Conservation (phyloP, 768 basidiomycete genomes). For the Nevesoporus exiguus region DNA sequence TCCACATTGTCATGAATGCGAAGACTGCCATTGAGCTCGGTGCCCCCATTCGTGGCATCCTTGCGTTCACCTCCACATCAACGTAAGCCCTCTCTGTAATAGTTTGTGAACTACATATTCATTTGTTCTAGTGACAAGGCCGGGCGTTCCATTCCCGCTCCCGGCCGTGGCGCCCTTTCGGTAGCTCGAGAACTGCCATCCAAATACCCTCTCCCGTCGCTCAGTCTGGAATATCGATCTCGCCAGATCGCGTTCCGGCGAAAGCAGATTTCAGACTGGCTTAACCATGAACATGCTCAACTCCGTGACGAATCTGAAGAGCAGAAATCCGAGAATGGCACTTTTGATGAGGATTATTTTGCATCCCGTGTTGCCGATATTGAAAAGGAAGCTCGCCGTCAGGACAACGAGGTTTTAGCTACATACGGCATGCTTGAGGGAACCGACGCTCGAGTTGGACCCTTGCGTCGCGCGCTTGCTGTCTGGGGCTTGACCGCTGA, state of each 20-base stretch:
- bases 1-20: conserved; percentile 96
- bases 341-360: conserved; percentile 65
- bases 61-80: conserved; percentile 95
- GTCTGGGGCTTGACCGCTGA: conserved; percentile 95
- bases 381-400: conserved; percentile 84
- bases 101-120: background rate
- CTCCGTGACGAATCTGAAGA: conserved; percentile 75
- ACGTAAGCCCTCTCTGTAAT: conserved; percentile 54
- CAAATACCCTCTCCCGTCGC: conserved; percentile 73
- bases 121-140: conserved; percentile 79
- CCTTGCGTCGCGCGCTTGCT: conserved; percentile 91
- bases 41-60: conserved; percentile 86
- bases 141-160: conserved; percentile 95
- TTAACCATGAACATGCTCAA: conserved; percentile 81
- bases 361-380: conserved; percentile 75
- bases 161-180: conserved; percentile 87
- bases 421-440: conserved; percentile 97
- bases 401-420: conserved; percentile 90
- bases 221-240: conserved; percentile 84
- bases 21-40: conserved; percentile 95
- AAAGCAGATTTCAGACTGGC: conserved; percentile 92
- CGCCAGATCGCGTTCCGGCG: conserved; percentile 96
- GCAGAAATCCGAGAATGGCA: conserved; percentile 50
- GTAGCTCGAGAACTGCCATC: conserved; percentile 83
- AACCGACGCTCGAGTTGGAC: conserved; percentile 78